Conservation (phyloP, 495 filamentous ascomycete genomes). For the Hypoxylon cercidicola region DNA sequence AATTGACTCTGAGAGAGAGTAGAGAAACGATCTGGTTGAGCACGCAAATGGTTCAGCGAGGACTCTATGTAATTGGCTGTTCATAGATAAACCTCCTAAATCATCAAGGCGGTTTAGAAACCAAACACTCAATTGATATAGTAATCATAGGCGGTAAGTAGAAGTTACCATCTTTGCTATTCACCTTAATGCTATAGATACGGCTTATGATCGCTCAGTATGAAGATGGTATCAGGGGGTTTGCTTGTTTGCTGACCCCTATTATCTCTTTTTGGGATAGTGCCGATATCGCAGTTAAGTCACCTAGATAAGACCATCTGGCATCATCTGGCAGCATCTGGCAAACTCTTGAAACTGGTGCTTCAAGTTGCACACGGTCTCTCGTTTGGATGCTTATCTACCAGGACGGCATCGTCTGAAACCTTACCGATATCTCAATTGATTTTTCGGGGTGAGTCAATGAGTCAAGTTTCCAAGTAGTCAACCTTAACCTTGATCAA, state of each 20-base stretch:
- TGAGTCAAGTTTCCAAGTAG: not conserved
- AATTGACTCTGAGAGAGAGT: too few species aligned
- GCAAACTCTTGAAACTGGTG: constrained; percentile 30
- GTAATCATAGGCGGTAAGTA: too few species aligned
- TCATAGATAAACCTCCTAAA: too few species aligned
- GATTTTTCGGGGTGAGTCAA: constrained; percentile 27
- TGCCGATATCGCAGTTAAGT: constrained; percentile 32
- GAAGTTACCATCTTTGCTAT: too few species aligned
- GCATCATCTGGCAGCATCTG: constrained; percentile 7
- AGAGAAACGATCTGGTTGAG: too few species aligned
- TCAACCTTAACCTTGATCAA: too few species aligned
- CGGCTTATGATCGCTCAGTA: too few species aligned
- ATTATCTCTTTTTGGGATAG: constrained; percentile 3
- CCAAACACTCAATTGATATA: too few species aligned
- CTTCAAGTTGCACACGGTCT: constrained; percentile 28
- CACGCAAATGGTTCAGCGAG: too few species aligned
- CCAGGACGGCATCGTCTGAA: constrained; percentile 13
- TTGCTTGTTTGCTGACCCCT: constrained; percentile 12
- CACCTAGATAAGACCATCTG: not conserved
- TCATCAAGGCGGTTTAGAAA: too few species aligned
- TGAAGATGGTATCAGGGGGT: not conserved
- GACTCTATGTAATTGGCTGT: too few species aligned
- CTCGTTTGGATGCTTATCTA: constrained; percentile 28
- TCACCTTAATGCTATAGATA: too few species aligned
- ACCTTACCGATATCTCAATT: constrained; percentile 15